Conservation (phyloP, 2,329 filamentous ascomycete genomes). For the Ophiognomonia clavigignenti-juglandacearum region DNA sequence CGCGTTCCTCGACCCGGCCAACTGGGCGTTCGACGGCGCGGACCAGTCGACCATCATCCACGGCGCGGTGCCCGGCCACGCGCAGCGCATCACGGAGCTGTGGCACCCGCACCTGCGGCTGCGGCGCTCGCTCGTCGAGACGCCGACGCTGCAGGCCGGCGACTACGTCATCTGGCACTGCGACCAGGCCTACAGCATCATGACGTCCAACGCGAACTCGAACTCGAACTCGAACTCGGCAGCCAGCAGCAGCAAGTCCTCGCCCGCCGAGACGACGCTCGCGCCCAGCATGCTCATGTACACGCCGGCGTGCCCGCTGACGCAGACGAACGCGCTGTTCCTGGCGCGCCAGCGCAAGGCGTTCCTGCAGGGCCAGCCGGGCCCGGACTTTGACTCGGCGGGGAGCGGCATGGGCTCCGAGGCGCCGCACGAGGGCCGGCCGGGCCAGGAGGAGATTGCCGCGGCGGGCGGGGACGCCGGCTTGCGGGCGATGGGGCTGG, state of each 20-base stretch:
- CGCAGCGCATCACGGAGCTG: constrained; percentile 51
- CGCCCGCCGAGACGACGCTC: constrained; percentile 24
- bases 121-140: constrained; percentile 48
- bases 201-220: constrained; percentile 28
- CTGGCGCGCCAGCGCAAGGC: constrained; percentile 53
- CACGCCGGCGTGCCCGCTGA: constrained; percentile 50
- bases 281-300: constrained; percentile 47
- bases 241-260: constrained; percentile 15
- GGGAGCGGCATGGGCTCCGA: constrained; percentile 46
- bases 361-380: constrained; percentile 48
- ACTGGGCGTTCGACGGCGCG: constrained; percentile 40
- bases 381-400: constrained; percentile 51
- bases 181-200: constrained; percentile 52
- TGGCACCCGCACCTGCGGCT: constrained; percentile 55
- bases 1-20: constrained; percentile 42
- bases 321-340: constrained; percentile 53
- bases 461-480: constrained; percentile 45
- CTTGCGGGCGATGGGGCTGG: constrained; percentile 54
- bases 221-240: background rate
- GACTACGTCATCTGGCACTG: constrained; percentile 58
- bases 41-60: constrained; percentile 53
- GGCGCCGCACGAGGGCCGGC: constrained; percentile 42
- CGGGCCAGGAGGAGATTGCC: constrained; percentile 47
- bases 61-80: constrained; percentile 53
- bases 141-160: constrained; percentile 48